phyloP scores from a whole-genome alignment of 257 asterid genomes.

The Henckelia pumila region DNA sequence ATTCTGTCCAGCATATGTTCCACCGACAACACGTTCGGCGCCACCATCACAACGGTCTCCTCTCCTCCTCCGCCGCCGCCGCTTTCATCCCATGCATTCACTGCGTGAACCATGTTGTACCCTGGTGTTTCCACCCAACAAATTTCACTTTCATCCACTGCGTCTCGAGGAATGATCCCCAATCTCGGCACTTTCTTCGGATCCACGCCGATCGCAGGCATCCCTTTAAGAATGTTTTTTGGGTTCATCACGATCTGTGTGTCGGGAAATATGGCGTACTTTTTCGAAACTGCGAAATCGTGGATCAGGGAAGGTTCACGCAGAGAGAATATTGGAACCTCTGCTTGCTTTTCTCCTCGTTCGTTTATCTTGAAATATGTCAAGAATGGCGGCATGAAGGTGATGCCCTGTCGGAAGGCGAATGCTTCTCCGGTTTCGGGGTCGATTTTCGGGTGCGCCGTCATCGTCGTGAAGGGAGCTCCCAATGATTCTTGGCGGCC shows the following conservation, averaged over 20 bases:
- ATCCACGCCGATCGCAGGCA: slow-evolving; percentile 37
- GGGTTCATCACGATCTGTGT: slow-evolving; percentile 46
- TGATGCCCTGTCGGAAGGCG: slow-evolving; percentile 47
- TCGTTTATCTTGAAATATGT: slow-evolving; percentile 37
- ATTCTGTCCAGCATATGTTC: slow-evolving; percentile 46
- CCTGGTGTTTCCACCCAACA: slow-evolving; percentile 58
- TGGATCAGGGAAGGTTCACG: slow-evolving; percentile 37
- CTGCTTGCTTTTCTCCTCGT: slow-evolving; percentile 40
- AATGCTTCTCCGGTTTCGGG: slow-evolving; percentile 46
- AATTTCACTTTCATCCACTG: slow-evolving; percentile 47
- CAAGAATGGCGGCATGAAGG: slow-evolving; percentile 39
- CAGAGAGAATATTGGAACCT: slow-evolving; percentile 48
- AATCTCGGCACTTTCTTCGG: slow-evolving; percentile 43
- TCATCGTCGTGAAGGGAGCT: slow-evolving; percentile 43
- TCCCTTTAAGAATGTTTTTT: slow-evolving; percentile 37
- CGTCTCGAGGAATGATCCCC: slow-evolving; percentile 55
- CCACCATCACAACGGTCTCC: slow-evolving; percentile 49
- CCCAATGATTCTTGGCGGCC: slow-evolving; percentile 56
- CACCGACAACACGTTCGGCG: slow-evolving; percentile 43
- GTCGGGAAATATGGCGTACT: slow-evolving; percentile 52
- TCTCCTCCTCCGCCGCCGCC: slow-evolving; percentile 48
- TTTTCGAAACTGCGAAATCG: slow-evolving; percentile 57
- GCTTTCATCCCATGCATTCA: slow-evolving; percentile 71
- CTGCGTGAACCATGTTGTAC: slow-evolving; percentile 47
- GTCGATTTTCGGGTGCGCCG: slow-evolving; percentile 74